Base-by-base conservation (phyloP, 1,284 basidiomycete genomes). In the Ganoderma sinense region DNA sequence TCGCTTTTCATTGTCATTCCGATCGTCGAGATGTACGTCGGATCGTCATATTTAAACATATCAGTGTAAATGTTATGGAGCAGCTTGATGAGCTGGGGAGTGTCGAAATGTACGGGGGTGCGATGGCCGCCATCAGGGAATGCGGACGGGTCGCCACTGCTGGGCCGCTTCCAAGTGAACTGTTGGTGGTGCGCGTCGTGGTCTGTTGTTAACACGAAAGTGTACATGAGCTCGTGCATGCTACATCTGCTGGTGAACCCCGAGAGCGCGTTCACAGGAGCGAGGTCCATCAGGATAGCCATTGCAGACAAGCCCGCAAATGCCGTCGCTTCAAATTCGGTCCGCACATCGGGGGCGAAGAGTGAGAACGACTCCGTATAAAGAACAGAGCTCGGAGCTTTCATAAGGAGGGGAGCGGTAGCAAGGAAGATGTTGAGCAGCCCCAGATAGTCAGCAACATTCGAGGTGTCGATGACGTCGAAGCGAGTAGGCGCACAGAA, bases 391-490 rank as follows among this genome's bases (percentile, higher is more conserved):
- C 77, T 79, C 11, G 71, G 65, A 0, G 78, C 69, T 8, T 74
- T 69, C 0, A 72, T 71, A 45, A 88, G 80, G 10, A 88, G 74
- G 58, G 86, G 80, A 40, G 70, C 48, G 0, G 82, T 75, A 18
- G 77, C 78, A 10, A 84, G 65, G 39, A 89, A 77, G 23, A 89
- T 69, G 71, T 89, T 89, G n/a, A 88, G 68, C 16, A 88, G 75
- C 0, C 87, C 88, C 1, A 86, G 48, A 64, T 86, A 82, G 73
- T 89, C 87, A 16, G 78, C 74, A 23, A 89, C 69, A 68, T 88
- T 88, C 29, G 87, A 88, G 0, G 88, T 87, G 56, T 89, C 86
- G 65, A 89, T 86, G 23, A 29, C 11, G 7, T 7, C 16, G 29
- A 56, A 29, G 23, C 4, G 29, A 18, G 18, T 20, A 29, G 53